Base-by-base conservation (phyloP, 805 yeast genomes). In the Yamadazyma endophytica region DNA sequence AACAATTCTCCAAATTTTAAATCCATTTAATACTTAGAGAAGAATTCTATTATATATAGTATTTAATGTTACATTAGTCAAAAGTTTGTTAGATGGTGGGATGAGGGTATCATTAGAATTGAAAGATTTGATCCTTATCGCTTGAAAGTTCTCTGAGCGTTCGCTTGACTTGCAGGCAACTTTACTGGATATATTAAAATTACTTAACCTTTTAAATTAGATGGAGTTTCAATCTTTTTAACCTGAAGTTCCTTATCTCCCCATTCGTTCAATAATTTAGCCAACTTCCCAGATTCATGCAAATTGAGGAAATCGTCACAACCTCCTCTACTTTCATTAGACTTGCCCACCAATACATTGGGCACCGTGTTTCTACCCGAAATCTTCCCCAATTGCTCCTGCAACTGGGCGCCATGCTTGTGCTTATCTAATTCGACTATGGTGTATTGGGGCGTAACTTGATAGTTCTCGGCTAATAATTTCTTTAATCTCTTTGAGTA, bases 1-100 rank as follows among this genome's bases (percentile, higher is more conserved):
- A 92, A 85, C 87, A 86, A 77, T 92, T 92, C 81, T 60, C 88
- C 74, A 92, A 92, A 78, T 92, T 92, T 75, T 92, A 90, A 86
- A 43, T 20, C 26, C 21, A 31, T 19, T 24, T 25, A 23, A 25
- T 31, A 31, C 21, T 21, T 16, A 24, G 29, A 31, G 14, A 26
- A 16, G 28, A 28, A n/a, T n/a, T n/a, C n/a, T n/a, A n/a, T n/a
- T 22, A n/a, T n/a, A 22, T 22, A 22, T 6, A 8, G 13, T 11
- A 7, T 22, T 15, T 21, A 28, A 28, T 28, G 32, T 28, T 28
- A 28, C 17, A 28, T 28, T 28, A 28, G 31, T 28, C n/a, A n/a
- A n/a, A n/a, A n/a, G n/a, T n/a, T n/a, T n/a, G n/a, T n/a, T n/a
- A n/a, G n/a, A n/a, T n/a, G n/a, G n/a, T n/a, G n/a, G n/a, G n/a